Evolutionary conservation across 1,139 yeast genomes (phyloP), one percentile per base, ranked within the genome.

Genomic region (Yamadazyma kanchanaburiensis): DNA sequence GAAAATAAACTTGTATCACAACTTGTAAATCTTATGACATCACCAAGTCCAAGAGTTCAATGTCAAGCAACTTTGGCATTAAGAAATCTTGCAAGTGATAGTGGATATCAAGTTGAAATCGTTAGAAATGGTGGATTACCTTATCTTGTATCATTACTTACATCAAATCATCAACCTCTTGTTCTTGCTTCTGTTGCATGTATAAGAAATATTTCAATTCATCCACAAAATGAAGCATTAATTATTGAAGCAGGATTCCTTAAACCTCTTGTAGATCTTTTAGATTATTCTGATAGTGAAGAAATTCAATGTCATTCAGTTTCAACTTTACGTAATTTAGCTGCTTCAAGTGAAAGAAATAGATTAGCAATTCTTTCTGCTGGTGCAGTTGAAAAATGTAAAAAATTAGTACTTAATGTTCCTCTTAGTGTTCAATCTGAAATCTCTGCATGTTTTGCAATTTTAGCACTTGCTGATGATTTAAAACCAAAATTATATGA

Each of bases 301-400:
- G 99, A 91, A 60, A 89, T 91, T 43, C 96, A 89, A 64, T 91
- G 98, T 55, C 98, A 91, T 60, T 94, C 97, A 3, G 95, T 91
- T 15, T 88, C 96, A 3, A 89, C 97, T 7, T 71, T 91, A 49
- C 77, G 99, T 58, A 91, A 94, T 57, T 72, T 91, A 50, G 98
- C 98, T 15, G 98, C 99, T 6, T 80, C 94, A 32, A 80, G 91
- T 27, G 98, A 91, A 63, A 80, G 88, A 54, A 89, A 91, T 54
- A 80, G 96, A 64, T 73, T 85, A 43, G 95, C 94, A 32, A 79
- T 91, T 46, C 77, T 91, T 40, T 95, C 89, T 39, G 94, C 96
- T 9, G 96, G 96, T 29, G 97, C 97, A 6, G 95, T 94, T 31
- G 86, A 83, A 42, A 88, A 89, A 58, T 89, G 96, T 58, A 84